Evolutionary conservation across 148 eudicot species (phyloP), one percentile per base, ranked within the genome.

Genomic region (Vaccinium myrtillus): DNA sequence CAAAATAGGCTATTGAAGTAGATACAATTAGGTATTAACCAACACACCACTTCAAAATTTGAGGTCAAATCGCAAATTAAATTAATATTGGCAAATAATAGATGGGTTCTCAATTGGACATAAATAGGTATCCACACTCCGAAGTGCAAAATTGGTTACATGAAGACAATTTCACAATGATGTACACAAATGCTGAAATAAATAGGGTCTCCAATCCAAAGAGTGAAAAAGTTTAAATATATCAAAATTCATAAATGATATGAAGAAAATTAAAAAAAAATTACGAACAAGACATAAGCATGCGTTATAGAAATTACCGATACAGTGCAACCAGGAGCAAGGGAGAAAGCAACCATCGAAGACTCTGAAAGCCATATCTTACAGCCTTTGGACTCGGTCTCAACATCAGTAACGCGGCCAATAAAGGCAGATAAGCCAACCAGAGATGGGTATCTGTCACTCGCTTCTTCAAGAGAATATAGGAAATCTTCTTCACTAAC

Each of bases 291-390:
- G 49, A 21, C 65, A 25, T 18, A 59, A 78, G 50, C 53, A 48
- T 13, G n/a, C 13, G 12, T 18, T 67, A 53, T n/a, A 53, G 61
- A 39, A 87, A 55, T 55, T 90, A 94, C 98, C 84, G 98, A 92
- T 49, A 94, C 97, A 74, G 87, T 88, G 25, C 94, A 91, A 77
- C 91, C 97, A 78, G 97, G 95, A 14, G 90, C 25, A 81, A 96
- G 86, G 23, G 94, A 90, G 82, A 88, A 84, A 74, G 94, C 82
- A 32, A 89, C 79, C 95, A 96, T 92, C 11, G 95, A 92, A 56
- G 94, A 76, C 50, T 93, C 92, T 19, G 99, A 94, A 48, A 96
- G 93, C 99, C 99, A 96, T 80, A 96, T 90, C 84, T 50, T 90
- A 85, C 91, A 88, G 43, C 92, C 94, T 88, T 83, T 93, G 78